These are phyloP conservation scores for Microbotryum lychnidis-dioicae DNA, from an alignment of 1,284 basidiomycete species.

Conservation along the genomic window DNA sequence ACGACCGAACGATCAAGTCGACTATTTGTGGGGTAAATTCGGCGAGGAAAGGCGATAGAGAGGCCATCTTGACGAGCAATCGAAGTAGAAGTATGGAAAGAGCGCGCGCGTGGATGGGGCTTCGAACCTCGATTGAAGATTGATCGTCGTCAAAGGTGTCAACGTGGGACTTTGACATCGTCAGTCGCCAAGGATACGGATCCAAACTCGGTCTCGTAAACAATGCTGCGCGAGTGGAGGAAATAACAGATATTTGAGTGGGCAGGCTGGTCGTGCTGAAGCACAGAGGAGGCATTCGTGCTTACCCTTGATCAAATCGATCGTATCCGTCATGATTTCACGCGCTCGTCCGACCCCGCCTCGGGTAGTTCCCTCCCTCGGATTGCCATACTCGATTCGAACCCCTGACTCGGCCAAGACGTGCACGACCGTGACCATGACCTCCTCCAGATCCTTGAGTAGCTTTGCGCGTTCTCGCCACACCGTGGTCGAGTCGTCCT, in stretches of 20 bases:
- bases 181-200: neutral
- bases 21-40: constrained; percentile 8
- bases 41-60: constrained; percentile 8
- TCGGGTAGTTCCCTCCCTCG: neutral
- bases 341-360: constrained; percentile 24
- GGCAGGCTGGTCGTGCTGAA: constrained; percentile 4
- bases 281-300: neutral
- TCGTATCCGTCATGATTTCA: constrained; percentile 19
- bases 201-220: constrained; percentile 9
- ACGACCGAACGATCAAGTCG: constrained; percentile 12
- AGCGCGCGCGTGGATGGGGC: constrained; percentile 8
- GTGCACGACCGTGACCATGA: constrained; percentile 1
- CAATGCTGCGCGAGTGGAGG: constrained; percentile 5
- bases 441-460: constrained; percentile 2
- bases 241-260: neutral
- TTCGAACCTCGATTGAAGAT: constrained; percentile 6
- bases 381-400: constrained; percentile 10
- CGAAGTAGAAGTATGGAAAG: constrained; percentile 8
- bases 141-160: constrained; percentile 6
- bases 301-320: constrained; percentile 16
- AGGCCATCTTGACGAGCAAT: constrained; percentile 9
- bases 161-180: too few relatives aligned
- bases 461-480: constrained; percentile 5
- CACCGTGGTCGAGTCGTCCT: constrained; percentile 4
- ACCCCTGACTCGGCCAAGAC: constrained; percentile 21